phyloP scores from a whole-genome alignment of 345 rosid genomes.

The Salix caprea region DNA sequence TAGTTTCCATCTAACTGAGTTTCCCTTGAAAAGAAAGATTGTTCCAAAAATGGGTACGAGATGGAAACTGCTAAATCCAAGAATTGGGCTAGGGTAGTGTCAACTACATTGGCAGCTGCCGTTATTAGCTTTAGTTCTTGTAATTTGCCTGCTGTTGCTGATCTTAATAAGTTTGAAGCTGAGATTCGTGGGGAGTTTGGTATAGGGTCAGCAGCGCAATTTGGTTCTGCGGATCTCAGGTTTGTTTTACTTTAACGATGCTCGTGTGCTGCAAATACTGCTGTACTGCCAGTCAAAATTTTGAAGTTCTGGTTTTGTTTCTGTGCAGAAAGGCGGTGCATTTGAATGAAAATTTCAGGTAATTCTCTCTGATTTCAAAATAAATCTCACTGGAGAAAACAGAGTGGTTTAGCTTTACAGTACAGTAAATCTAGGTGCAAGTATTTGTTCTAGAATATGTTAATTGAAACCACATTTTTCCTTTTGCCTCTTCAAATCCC shows the following conservation, averaged over 20 bases:
- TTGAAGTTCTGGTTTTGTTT: conserved; percentile 11
- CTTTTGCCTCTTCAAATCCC: not conserved
- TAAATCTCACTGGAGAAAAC: not conserved
- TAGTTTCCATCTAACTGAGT: conserved; percentile 17
- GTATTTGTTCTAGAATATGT: not conserved
- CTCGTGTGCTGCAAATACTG: not conserved
- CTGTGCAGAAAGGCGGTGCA: conserved; percentile 77
- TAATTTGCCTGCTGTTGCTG: conserved; percentile 61
- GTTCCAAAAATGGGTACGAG: conserved; percentile 19
- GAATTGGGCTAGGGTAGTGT: conserved; percentile 51
- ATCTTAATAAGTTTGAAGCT: conserved; percentile 82
- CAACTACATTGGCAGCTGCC: conserved; percentile 63
- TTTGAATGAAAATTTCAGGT: conserved; percentile 81
- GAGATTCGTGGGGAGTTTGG: conserved; percentile 86
- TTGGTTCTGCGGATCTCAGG: conserved; percentile 85
- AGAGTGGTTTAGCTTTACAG: not conserved
- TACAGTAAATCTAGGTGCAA: not conserved
- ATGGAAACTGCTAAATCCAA: conserved; percentile 24
- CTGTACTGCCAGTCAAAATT: not conserved
- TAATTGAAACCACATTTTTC: too few species aligned
- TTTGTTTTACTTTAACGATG: conserved; percentile 7
- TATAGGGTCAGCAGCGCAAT: conserved; percentile 88
- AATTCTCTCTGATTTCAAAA: not conserved
- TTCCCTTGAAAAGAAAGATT: conserved; percentile 50
- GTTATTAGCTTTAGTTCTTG: conserved; percentile 43